Conservation (phyloP, 148 eudicot genomes). For the Fallopia convolvulus region DNA sequence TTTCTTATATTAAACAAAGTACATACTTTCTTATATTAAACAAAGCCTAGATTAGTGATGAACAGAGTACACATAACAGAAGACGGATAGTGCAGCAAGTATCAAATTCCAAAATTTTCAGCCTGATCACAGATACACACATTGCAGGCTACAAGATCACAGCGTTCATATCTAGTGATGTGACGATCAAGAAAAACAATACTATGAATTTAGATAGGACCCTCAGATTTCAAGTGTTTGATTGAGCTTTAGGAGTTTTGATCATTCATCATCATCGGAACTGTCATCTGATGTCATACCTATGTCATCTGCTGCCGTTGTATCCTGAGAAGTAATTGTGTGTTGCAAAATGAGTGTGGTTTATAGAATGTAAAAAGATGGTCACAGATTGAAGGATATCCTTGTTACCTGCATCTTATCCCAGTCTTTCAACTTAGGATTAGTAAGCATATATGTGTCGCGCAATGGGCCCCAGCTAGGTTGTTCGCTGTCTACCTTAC, state of each 20-base stretch:
- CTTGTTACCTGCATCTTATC: slow-evolving; percentile 64
- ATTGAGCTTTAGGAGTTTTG: not conserved
- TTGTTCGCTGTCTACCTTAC: slow-evolving; percentile 31
- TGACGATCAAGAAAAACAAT: not conserved
- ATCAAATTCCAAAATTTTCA: slow-evolving; percentile 2
- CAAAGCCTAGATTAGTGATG: not conserved
- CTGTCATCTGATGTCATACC: not conserved
- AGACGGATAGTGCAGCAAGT: not conserved
- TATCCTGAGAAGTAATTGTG: not conserved
- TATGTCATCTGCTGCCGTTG: slow-evolving; percentile 2
- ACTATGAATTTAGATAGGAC: not conserved
- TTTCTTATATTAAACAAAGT: not conserved
- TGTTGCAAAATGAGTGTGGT: not conserved
- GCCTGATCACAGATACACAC: not conserved
- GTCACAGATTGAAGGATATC: not conserved
- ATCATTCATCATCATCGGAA: slow-evolving; percentile 12
- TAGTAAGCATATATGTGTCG: slow-evolving; percentile 83
- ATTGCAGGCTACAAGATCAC: too few species aligned
- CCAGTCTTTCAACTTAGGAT: slow-evolving; percentile 91
- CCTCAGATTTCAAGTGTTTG: not conserved
- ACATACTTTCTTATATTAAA: not conserved
- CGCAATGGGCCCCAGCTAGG: slow-evolving; percentile 95
- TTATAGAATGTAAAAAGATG: too few species aligned
- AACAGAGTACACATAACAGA: not conserved
- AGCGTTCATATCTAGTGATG: not conserved